Evolutionary conservation across 345 rosid genomes (phyloP).

Genomic region (Gossypium anomalum): DNA sequence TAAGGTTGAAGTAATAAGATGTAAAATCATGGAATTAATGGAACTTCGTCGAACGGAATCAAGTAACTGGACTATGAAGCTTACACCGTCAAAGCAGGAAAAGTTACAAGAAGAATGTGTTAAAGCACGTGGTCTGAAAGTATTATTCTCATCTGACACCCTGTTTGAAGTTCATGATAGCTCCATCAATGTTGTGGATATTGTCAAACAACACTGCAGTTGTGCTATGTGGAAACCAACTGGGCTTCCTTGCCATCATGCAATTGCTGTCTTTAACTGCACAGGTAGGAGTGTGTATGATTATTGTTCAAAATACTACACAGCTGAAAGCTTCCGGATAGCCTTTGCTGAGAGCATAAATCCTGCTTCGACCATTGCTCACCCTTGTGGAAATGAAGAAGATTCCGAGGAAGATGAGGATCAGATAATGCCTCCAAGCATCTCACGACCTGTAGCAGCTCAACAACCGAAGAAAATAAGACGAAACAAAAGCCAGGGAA

Average conservation of each 20-base stretch:
- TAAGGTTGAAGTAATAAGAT: slow-evolving; percentile 50
- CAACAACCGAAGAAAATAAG: slow-evolving; percentile 39
- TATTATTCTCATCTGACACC: slow-evolving; percentile 54
- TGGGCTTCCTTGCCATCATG: slow-evolving; percentile 80
- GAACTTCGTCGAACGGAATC: slow-evolving; percentile 40
- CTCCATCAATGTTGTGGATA: slow-evolving; percentile 65
- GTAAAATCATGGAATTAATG: slow-evolving; percentile 54
- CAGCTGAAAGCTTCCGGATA: slow-evolving; percentile 46
- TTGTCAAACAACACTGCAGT: slow-evolving; percentile 55
- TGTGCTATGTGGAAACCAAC: slow-evolving; percentile 68
- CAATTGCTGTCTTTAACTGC: slow-evolving; percentile 65
- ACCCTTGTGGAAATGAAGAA: slow-evolving; percentile 26
- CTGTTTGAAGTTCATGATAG: slow-evolving; percentile 86
- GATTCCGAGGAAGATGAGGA: slow-evolving; percentile 16
- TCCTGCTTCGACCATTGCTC: slow-evolving; percentile 29
- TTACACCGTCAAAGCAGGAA: slow-evolving; percentile 73
- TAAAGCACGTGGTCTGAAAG: slow-evolving; percentile 47
- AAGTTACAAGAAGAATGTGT: slow-evolving; percentile 49
- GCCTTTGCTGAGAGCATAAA: slow-evolving; percentile 51
- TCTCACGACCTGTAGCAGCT: slow-evolving; percentile 34
- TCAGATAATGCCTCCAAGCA: slow-evolving; percentile 57
- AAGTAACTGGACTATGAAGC: slow-evolving; percentile 49
- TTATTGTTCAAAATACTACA: slow-evolving; percentile 58
- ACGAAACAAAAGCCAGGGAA: slow-evolving; percentile 37
- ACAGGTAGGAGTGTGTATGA: slow-evolving; percentile 46